Evolutionary conservation across 352 stramenopile genomes (phyloP).

Genomic region (Blastocystis sp.): DNA sequence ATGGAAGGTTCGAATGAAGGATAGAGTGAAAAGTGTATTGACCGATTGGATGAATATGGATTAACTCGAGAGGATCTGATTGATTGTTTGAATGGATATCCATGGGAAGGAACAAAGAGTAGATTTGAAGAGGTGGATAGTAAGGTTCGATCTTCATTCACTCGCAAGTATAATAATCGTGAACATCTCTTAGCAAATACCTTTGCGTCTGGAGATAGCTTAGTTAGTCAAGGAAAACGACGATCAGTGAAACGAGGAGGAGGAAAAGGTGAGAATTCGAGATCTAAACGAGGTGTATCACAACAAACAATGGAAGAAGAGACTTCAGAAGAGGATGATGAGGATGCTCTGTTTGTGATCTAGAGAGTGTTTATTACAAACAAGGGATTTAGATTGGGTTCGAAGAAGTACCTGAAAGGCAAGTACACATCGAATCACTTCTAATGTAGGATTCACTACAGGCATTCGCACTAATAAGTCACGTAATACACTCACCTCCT

Average conservation of each 20-base stretch:
- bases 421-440: conserved; percentile 9
- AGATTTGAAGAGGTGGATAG: conserved; percentile 3
- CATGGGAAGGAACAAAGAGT: conserved; percentile 61
- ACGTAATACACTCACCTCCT: background rate
- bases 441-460: background rate
- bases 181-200: background rate
- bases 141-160: background rate
- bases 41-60: conserved; percentile 89
- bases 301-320: too few relatives aligned
- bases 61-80: conserved; percentile 92
- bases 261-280: background rate
- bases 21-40: conserved; percentile 75
- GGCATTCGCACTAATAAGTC: background rate
- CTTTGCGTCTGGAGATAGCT: background rate
- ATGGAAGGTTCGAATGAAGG: background rate
- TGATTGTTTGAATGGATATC: conserved; percentile 84
- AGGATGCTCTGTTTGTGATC: background rate
- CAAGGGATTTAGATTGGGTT: background rate
- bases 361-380: background rate
- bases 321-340: background rate
- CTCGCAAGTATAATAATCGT: background rate
- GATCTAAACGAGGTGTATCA: too few relatives aligned
- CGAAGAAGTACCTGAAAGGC: background rate
- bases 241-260: background rate
- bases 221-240: background rate